A percentile compares a stretch with the other conserved stretches of the same genome.
These are phyloP conservation scores for Iris macrosiphon DNA, from an alignment of 106 monocot genomes.

Conservation along the genomic window DNA sequence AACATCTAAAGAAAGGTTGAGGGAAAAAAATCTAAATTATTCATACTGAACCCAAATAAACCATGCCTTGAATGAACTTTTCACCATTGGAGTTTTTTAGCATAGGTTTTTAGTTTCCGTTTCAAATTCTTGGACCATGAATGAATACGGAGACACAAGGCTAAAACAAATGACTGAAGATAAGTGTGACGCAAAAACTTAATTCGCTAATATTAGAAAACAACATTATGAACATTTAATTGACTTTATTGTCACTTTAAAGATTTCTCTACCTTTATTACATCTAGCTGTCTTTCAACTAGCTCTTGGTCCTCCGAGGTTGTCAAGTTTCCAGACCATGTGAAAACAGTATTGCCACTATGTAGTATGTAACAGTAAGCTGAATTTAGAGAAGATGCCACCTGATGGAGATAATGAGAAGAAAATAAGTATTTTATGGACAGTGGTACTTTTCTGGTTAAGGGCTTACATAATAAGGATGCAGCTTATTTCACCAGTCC, in stretches of 20 bases:
- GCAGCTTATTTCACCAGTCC: background rate
- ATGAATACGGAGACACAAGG: too few species aligned
- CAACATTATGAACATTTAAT: background rate
- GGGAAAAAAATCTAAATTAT: too few species aligned
- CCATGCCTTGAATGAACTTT: too few species aligned
- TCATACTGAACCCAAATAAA: too few species aligned
- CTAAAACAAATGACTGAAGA: too few species aligned
- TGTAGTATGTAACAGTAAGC: slow-evolving; percentile 97
- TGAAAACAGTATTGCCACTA: slow-evolving; percentile 71
- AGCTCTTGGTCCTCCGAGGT: slow-evolving; percentile 79
- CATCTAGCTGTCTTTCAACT: slow-evolving; percentile 84
- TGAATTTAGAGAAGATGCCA: slow-evolving; percentile 88
- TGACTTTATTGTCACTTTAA: background rate
- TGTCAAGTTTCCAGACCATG: slow-evolving; percentile 84
- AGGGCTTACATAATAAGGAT: background rate
- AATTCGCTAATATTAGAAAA: too few species aligned
- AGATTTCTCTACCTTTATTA: slow-evolving; percentile 66
- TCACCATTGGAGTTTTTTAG: too few species aligned
- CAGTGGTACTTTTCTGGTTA: background rate
- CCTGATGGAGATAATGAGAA: slow-evolving; percentile 39
- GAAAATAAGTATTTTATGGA: background rate
- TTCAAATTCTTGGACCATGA: too few species aligned
- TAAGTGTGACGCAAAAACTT: too few species aligned
- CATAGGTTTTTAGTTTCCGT: too few species aligned
- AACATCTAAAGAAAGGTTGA: too few species aligned